These are phyloP conservation scores for Pestalotiopsis sp. DNA, from an alignment of 2,329 filamentous ascomycete genomes.

Conservation along the genomic window DNA sequence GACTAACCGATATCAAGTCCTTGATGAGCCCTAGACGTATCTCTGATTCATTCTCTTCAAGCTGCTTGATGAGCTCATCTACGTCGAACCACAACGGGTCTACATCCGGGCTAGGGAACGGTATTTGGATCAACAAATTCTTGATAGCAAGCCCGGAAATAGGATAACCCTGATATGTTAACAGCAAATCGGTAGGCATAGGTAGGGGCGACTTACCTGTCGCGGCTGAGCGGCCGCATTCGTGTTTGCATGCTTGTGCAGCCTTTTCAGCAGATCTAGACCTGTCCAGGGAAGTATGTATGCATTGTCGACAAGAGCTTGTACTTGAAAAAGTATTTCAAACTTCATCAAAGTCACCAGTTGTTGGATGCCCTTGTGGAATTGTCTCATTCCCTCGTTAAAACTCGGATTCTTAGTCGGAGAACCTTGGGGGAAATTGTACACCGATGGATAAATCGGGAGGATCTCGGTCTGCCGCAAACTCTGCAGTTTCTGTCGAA, in stretches of 20 bases:
- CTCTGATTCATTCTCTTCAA: conserved; percentile 44
- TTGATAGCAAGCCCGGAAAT: conserved; percentile 58
- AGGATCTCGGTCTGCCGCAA: conserved; percentile 30
- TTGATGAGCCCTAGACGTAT: conserved; percentile 29
- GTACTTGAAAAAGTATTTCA: conserved; percentile 61
- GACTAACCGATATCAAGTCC: conserved; percentile 23
- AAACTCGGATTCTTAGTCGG: conserved; percentile 19
- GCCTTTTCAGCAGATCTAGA: conserved; percentile 43
- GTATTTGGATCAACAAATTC: conserved; percentile 53
- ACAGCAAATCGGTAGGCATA: neutral
- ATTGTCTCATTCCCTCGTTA: conserved; percentile 25
- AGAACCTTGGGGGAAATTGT: conserved; percentile 22
- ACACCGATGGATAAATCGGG: conserved; percentile 19
- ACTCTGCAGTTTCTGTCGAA: conserved; percentile 30
- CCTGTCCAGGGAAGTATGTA: conserved; percentile 61
- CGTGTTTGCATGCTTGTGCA: conserved; percentile 33
- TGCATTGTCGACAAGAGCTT: conserved; percentile 64
- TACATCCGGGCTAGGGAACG: conserved; percentile 54
- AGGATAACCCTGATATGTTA: conserved; percentile 20
- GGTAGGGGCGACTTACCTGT: neutral
- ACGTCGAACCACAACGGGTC: conserved; percentile 43
- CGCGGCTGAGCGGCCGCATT: conserved; percentile 18
- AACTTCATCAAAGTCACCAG: conserved; percentile 48
- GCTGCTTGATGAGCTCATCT: conserved; percentile 29
- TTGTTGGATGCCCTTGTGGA: conserved; percentile 34